Conservation (phyloP, 805 yeast genomes). For the Yarrowia sp. region DNA sequence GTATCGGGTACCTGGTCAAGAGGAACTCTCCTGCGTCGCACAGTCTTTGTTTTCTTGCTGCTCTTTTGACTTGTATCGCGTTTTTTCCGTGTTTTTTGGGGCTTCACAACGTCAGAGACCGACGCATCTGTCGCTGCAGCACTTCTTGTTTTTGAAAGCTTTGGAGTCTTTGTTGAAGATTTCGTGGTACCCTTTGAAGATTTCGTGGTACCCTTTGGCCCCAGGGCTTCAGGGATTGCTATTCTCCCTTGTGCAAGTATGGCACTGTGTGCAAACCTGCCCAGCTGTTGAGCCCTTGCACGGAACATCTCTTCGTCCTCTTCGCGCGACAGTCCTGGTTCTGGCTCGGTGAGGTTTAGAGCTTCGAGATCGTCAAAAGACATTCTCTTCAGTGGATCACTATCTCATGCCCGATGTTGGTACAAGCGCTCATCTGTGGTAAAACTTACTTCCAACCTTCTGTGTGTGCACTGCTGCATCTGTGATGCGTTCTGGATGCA, state of each 20-base stretch:
- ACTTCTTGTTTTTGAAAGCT: too few relatives aligned
- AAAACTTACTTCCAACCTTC: too few relatives aligned
- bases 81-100: background rate
- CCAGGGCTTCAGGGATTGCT: too few relatives aligned
- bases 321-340: constrained; percentile 23
- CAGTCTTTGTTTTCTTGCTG: background rate
- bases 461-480: too few relatives aligned
- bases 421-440: too few relatives aligned
- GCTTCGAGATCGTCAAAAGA: constrained; percentile 26
- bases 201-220: too few relatives aligned
- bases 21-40: constrained; percentile 1
- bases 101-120: background rate
- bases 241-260: background rate
- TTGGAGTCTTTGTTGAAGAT: too few relatives aligned
- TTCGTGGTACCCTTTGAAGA: too few relatives aligned
- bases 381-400: constrained; percentile 7
- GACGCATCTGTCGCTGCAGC: too few relatives aligned
- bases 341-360: constrained; percentile 11
- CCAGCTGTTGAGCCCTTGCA: constrained; percentile 2
- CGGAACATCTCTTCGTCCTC: constrained; percentile 27
- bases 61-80: background rate
- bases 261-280: background rate
- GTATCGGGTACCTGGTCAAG: constrained; percentile 20
- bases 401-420: background rate
- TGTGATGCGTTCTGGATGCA: too few relatives aligned